Base-by-base conservation (phyloP, 2,329 filamentous ascomycete genomes). In the Cercospora berteroae region DNA sequence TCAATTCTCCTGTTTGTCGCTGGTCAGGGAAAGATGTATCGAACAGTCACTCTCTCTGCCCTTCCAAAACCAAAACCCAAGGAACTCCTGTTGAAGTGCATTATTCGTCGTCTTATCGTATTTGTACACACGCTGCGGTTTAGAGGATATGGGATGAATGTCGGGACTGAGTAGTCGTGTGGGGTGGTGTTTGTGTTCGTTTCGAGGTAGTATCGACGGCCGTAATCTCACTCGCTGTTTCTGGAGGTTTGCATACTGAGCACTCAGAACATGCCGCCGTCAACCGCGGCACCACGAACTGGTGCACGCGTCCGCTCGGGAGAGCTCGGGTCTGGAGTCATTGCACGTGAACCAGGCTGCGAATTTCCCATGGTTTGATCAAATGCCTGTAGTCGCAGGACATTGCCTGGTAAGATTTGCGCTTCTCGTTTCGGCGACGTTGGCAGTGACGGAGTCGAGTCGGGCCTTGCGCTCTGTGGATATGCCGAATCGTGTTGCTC, bases 181-280 rank as follows among this genome's bases (percentile, higher is more conserved):
- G 44, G 44, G 44, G 12, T 23, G 44, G 44, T 50, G 4, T 20
- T 20, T 20, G 42, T 48, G 42, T 48, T 48, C 44, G 44, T 50
- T 50, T 50, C 44, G 44, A 50, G 44, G 36, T 39, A 39, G 36
- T 39, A 39, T n/a, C 13, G 36, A 39, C 36, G 36, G 36, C 36
- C 36, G 36, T 39, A 39, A 39, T n/a, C 36, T 39, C 36, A 12
- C 36, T 23, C 18, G 42, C 52, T 58, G 57, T 59, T 52, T 29
- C 39, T 64, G 58, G 42, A 64, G 44, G 33, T 25, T 59, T 16
- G 67, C 60, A 61, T 68, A 25, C 50, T 57, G 39, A 42, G 50
- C 42, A 56, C 60, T 69, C 56, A 72, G 56, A 72, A 72, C 70
- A 72, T 72, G 59, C 70, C 62, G 58, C 67, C 70, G 25, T 72